Evolutionary conservation across 1,284 basidiomycete species (phyloP).

Genomic region (Schizophyllum commune): DNA sequence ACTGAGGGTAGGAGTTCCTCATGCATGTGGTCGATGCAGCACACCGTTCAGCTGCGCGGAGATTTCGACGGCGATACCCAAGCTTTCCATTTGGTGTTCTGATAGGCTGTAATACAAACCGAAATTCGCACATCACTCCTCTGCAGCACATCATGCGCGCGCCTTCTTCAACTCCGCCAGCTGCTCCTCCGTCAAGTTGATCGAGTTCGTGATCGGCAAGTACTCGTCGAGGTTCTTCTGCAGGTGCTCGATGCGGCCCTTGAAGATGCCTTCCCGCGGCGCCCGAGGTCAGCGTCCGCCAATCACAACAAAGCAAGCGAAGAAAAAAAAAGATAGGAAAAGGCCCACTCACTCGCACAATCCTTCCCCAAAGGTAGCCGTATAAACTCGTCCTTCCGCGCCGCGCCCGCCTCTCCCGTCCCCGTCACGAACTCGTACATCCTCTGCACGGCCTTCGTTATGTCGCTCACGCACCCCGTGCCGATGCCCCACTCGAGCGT

Average conservation of each 20-base stretch:
- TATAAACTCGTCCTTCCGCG: not conserved
- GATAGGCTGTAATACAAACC: too few relatives aligned
- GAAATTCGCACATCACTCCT: too few relatives aligned
- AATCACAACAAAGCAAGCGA: too few relatives aligned
- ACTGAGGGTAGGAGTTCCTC: too few relatives aligned
- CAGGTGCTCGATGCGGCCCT: not conserved
- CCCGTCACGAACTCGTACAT: conserved; percentile 19
- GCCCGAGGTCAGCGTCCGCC: too few relatives aligned
- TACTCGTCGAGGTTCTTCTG: not conserved
- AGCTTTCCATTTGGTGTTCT: too few relatives aligned
- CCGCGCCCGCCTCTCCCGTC: conserved; percentile 6
- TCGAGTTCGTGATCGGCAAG: not conserved
- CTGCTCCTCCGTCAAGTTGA: not conserved
- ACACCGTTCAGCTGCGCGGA: too few relatives aligned
- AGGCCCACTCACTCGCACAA: not conserved
- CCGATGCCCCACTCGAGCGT: conserved; percentile 10
- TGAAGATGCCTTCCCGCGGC: not conserved
- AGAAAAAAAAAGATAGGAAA: not conserved
- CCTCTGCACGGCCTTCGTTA: conserved; percentile 14
- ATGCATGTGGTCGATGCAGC: too few relatives aligned
- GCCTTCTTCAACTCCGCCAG: not conserved
- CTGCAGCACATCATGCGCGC: not conserved
- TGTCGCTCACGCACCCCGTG: conserved; percentile 14
- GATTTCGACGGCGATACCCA: too few relatives aligned
- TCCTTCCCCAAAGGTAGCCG: not conserved